A percentile compares a stretch with the other conserved stretches of the same genome.
Conservation (phyloP, 2,329 filamentous ascomycete genomes). For the Catunica adiposa region DNA sequence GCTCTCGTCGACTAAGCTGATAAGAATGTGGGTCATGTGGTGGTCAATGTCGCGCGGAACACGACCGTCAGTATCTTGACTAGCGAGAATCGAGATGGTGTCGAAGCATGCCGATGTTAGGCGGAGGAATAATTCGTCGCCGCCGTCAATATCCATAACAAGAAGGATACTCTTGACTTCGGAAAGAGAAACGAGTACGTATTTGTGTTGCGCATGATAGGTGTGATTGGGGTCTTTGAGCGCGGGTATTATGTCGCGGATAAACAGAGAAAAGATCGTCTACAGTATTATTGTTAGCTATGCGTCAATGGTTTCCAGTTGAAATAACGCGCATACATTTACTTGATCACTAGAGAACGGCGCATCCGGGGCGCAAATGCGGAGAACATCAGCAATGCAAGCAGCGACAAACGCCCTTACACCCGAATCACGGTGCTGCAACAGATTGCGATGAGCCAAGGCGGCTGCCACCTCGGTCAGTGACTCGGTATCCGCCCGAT, state of each 20-base stretch:
- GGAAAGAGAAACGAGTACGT: slow-evolving; percentile 72
- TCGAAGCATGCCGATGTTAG: slow-evolving; percentile 88
- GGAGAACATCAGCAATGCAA: slow-evolving; percentile 84
- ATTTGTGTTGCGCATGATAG: slow-evolving; percentile 86
- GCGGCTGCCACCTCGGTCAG: slow-evolving; percentile 71
- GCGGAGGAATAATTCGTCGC: slow-evolving; percentile 60
- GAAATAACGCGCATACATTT: slow-evolving; percentile 44
- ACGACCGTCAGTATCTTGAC: slow-evolving; percentile 59
- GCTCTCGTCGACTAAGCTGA: slow-evolving; percentile 75
- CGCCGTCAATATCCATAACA: slow-evolving; percentile 69
- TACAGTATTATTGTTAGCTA: slow-evolving; percentile 21
- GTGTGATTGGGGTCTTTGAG: slow-evolving; percentile 74
- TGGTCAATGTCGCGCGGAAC: slow-evolving; percentile 87
- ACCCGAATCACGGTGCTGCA: slow-evolving; percentile 84
- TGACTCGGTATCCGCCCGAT: slow-evolving; percentile 68
- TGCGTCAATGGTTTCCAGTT: neutral
- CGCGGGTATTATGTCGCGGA: slow-evolving; percentile 66
- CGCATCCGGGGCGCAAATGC: slow-evolving; percentile 84
- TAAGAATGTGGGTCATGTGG: slow-evolving; percentile 73
- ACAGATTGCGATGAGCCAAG: slow-evolving; percentile 61
- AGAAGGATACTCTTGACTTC: slow-evolving; percentile 92
- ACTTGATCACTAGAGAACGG: slow-evolving; percentile 82
- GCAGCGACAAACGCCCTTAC: slow-evolving; percentile 78
- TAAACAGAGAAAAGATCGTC: slow-evolving; percentile 87
- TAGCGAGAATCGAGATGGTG: slow-evolving; percentile 64